A percentile compares a stretch with the other conserved stretches of the same genome.
These are phyloP conservation scores for Monosporascus cannonballus DNA, from an alignment of 2,329 filamentous ascomycete species.

Conservation along the genomic window DNA sequence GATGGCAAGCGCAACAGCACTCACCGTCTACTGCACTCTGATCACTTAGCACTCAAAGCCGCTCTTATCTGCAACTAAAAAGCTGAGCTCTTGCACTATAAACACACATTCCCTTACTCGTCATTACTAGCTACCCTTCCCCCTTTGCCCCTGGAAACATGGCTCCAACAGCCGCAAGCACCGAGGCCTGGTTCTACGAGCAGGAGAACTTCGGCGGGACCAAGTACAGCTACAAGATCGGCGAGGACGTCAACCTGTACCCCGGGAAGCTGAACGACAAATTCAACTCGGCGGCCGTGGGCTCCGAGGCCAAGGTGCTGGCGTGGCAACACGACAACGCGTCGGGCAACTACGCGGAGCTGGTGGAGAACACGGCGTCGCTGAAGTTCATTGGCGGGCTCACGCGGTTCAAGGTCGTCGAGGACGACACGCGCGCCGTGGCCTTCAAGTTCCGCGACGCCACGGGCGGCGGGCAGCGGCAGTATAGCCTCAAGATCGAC, in stretches of 20 bases:
- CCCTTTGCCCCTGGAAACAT: neutral
- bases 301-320: neutral
- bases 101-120: neutral
- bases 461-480: neutral
- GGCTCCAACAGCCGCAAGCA: neutral
- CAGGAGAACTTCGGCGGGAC: neutral
- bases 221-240: neutral
- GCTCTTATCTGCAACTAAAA: too few species aligned
- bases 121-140: neutral
- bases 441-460: neutral
- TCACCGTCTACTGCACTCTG: too few species aligned
- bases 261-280: neutral
- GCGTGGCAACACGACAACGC: neutral
- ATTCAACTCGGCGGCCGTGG: neutral
- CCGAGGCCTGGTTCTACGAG: neutral
- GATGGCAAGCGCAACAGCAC: too few species aligned
- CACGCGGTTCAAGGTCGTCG: neutral
- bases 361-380: neutral
- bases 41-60: neutral
- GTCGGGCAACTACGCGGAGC: neutral
- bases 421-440: neutral
- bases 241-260: neutral
- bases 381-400: neutral
- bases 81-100: too few species aligned
- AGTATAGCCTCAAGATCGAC: neutral